Evolutionary conservation across 2,329 filamentous ascomycete genomes (phyloP).

Genomic region (Pseudogymnoascus verrucosus): DNA sequence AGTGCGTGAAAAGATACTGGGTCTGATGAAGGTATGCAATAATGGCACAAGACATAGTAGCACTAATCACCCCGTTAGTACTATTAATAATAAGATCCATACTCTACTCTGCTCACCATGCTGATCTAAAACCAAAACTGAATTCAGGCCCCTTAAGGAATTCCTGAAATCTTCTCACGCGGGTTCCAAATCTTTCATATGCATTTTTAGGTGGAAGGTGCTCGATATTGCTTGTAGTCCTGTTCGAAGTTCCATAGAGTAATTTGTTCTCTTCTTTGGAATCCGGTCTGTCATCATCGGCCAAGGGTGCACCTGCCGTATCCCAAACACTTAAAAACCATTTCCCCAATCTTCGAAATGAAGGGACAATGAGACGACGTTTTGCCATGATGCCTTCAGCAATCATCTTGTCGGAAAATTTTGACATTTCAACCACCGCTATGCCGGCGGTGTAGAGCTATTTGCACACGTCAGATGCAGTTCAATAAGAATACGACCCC

Average conservation of each 20-base stretch:
- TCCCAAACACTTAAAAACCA: constrained; percentile 7
- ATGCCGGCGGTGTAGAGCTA: constrained; percentile 5
- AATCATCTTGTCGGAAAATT: constrained; percentile 4
- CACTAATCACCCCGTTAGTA: constrained; percentile 4
- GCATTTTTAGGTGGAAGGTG: not conserved
- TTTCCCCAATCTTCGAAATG: not conserved
- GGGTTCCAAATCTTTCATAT: constrained; percentile 5
- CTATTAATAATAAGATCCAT: not conserved
- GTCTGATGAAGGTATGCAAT: constrained; percentile 9
- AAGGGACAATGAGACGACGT: not conserved
- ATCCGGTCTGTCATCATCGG: constrained; percentile 2
- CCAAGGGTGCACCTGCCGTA: not conserved
- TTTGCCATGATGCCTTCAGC: constrained; percentile 9
- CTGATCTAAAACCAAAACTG: constrained; percentile 11
- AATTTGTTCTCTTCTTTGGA: constrained; percentile 5
- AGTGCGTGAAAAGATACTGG: constrained; percentile 6
- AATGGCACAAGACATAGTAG: constrained; percentile 9
- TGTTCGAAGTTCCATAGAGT: constrained; percentile 6
- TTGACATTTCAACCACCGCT: not conserved
- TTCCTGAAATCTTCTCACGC: constrained; percentile 5
- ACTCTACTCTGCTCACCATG: constrained; percentile 7
- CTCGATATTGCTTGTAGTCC: constrained; percentile 9
- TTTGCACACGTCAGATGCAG: not conserved
- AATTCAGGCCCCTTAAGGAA: constrained; percentile 7
- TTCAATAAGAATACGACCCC: not conserved